A percentile compares a stretch with the other conserved stretches of the same genome.
These are phyloP conservation scores for Thielaviopsis punctulata DNA, from an alignment of 2,329 filamentous ascomycete genomes.

Conservation along the genomic window DNA sequence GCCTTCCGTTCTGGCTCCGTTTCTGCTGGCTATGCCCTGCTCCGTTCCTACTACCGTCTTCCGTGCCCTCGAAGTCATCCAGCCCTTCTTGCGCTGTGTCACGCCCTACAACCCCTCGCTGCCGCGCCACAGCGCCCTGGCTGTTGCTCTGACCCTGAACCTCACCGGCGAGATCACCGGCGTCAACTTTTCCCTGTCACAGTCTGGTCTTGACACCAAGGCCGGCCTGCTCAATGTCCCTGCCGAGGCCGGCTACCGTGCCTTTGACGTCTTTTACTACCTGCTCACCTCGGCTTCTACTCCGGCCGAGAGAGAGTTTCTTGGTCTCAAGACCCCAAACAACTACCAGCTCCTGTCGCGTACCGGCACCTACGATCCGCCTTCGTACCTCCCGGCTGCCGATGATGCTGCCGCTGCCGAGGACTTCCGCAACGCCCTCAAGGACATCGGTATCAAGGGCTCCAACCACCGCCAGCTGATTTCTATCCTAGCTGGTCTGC, in stretches of 20 bases:
- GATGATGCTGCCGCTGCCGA: constrained; percentile 88
- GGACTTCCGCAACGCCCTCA: constrained; percentile 74
- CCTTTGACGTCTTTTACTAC: constrained; percentile 97
- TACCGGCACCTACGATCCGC: constrained; percentile 72
- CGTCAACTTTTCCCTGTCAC: constrained; percentile 61
- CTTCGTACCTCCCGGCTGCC: constrained; percentile 75
- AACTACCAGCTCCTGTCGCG: constrained; percentile 63
- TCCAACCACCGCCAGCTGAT: constrained; percentile 66
- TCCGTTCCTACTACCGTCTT: constrained; percentile 58
- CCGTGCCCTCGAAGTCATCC: constrained; percentile 63
- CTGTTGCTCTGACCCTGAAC: constrained; percentile 65
- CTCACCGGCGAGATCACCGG: constrained; percentile 63
- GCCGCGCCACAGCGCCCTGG: constrained; percentile 62
- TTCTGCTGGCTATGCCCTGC: constrained; percentile 66
- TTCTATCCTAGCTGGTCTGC: constrained; percentile 64
- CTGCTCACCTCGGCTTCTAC: constrained; percentile 83
- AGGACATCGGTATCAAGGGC: constrained; percentile 87
- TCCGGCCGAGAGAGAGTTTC: constrained; percentile 71
- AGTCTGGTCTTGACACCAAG: constrained; percentile 71
- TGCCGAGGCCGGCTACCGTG: constrained; percentile 62
- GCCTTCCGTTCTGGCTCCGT: constrained; percentile 67
- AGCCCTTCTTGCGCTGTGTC: constrained; percentile 73
- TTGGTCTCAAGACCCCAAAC: constrained; percentile 61
- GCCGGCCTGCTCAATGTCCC: constrained; percentile 70
- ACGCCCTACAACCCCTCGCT: constrained; percentile 81